Base-by-base conservation (phyloP, 805 yeast genomes). In the Kuraishia floccosa region DNA sequence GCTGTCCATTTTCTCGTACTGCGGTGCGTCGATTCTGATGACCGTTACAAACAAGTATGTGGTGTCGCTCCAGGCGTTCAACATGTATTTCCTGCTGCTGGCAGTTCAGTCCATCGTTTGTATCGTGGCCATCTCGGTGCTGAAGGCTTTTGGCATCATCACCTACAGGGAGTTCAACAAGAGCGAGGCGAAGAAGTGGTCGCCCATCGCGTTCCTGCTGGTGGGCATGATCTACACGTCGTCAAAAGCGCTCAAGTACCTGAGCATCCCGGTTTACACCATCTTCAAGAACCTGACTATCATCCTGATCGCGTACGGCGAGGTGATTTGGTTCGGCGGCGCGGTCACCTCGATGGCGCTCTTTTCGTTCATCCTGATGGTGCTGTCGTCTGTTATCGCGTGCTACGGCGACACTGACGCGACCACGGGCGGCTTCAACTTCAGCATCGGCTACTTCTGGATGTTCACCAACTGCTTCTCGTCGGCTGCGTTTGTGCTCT, bases 211-310 rank as follows among this genome's bases (percentile, higher is more conserved):
- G 2, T 59, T 86, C 41, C 60, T 87, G 46, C 72, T 91, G 49
- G 97, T 87, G 27, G 63, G 75, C 28, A 91, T 89, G 97, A 87
- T 87, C 53, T 91, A 87, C 68, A 91, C 98, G 34, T 80, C 91
- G 28, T 83, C 96, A 35, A 91, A 87, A 68, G 96, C 97, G 34
- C 67, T 91, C 49, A 94, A 85, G 60, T 85, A 60, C 61, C 73
- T 91, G 51, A 66, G 89, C 31, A 87, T 91, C 36, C 98, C 98
- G 32, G 94, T 91, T 36, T 91, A 86, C 69, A 91, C 98, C 41
- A 89, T 91, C 46, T 91, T 91, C 79, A 91, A 91, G 71, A 91
- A 91, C 62, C 73, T 91, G 58, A 89, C 98, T 39, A 91, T 91
- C 52, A 89, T 91, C 43, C 65, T 91, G 52, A 91, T 91, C 55